Percentiles rank a stretch among this genome's conserved stretches.
phyloP scores from a whole-genome alignment of 805 yeast genomes.

The Kuraishia ogatae region DNA sequence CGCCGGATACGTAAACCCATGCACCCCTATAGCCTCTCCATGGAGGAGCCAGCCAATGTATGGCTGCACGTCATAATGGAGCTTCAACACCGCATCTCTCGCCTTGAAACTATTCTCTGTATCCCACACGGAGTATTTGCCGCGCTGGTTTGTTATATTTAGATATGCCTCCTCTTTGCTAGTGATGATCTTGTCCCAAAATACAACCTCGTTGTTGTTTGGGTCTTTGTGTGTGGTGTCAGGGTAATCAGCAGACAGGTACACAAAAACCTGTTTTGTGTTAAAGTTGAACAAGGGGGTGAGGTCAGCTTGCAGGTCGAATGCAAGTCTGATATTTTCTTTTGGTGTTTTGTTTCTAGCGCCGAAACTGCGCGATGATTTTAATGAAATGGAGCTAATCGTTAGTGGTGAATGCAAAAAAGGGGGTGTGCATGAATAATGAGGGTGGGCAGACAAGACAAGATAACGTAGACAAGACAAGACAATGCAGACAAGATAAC shows the following conservation, averaged over 20 bases:
- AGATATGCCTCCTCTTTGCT: constrained; percentile 50
- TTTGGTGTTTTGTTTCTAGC: constrained; percentile 57
- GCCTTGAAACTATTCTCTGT: constrained; percentile 51
- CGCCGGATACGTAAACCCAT: constrained; percentile 14
- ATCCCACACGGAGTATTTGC: constrained; percentile 88
- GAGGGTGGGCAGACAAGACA: no score
- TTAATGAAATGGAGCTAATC: constrained; percentile 30
- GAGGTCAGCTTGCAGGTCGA: constrained; percentile 71
- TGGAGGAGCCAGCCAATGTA: constrained; percentile 70
- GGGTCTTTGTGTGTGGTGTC: constrained; percentile 13
- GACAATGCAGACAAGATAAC: no score
- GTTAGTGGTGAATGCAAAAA: background rate
- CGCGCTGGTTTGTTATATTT: constrained; percentile 38
- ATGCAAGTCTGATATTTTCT: constrained; percentile 64
- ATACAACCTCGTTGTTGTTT: constrained; percentile 56
- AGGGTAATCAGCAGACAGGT: constrained; percentile 65
- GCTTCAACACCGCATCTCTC: constrained; percentile 55
- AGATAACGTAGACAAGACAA: no score
- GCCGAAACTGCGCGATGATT: constrained; percentile 58
- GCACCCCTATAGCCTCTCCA: constrained; percentile 41
- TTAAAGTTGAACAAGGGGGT: constrained; percentile 88
- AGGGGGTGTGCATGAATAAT: background rate
- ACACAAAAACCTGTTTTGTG: constrained; percentile 91
- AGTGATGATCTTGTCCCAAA: constrained; percentile 84
- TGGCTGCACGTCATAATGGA: constrained; percentile 94